phyloP scores from a whole-genome alignment of 495 filamentous ascomycete species.

The Antarctomyces pellizariae region DNA sequence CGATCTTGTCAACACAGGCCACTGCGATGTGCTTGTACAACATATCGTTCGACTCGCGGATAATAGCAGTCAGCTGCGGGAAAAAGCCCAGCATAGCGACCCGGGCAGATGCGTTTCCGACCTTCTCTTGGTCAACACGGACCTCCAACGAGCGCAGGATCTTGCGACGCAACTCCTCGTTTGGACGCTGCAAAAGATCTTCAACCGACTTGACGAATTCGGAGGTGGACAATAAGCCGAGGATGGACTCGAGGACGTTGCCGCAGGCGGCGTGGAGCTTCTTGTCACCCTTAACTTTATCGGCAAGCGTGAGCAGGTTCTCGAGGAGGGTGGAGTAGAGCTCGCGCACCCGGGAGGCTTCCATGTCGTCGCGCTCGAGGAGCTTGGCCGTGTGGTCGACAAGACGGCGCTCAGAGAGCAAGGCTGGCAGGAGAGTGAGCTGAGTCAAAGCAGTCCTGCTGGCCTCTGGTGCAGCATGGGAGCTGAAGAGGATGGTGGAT shows the following conservation, averaged over 20 bases:
- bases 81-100: slow-evolving; percentile 52
- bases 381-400: slow-evolving; percentile 23
- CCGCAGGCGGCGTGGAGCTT: slow-evolving; percentile 36
- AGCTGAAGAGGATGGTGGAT: slow-evolving; percentile 41
- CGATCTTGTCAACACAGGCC: slow-evolving; percentile 69
- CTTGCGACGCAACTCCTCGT: slow-evolving; percentile 49
- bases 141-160: slow-evolving; percentile 57
- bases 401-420: slow-evolving; percentile 26
- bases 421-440: slow-evolving; percentile 29
- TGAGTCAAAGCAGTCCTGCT: slow-evolving; percentile 36
- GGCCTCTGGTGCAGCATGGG: slow-evolving; percentile 34
- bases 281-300: slow-evolving; percentile 33
- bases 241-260: slow-evolving; percentile 44
- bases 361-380: slow-evolving; percentile 29
- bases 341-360: slow-evolving; percentile 33
- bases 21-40: slow-evolving; percentile 61
- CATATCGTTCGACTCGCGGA: slow-evolving; percentile 43
- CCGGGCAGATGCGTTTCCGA: slow-evolving; percentile 38
- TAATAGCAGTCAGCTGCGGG: slow-evolving; percentile 46
- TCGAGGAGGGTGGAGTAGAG: slow-evolving; percentile 52
- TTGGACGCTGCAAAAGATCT: slow-evolving; percentile 44
- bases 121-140: slow-evolving; percentile 43
- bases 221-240: slow-evolving; percentile 55
- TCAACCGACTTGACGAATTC: slow-evolving; percentile 75
- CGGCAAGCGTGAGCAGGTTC: slow-evolving; percentile 34